Conservation (phyloP, 805 yeast genomes). For the Grigorovia jiainica region DNA sequence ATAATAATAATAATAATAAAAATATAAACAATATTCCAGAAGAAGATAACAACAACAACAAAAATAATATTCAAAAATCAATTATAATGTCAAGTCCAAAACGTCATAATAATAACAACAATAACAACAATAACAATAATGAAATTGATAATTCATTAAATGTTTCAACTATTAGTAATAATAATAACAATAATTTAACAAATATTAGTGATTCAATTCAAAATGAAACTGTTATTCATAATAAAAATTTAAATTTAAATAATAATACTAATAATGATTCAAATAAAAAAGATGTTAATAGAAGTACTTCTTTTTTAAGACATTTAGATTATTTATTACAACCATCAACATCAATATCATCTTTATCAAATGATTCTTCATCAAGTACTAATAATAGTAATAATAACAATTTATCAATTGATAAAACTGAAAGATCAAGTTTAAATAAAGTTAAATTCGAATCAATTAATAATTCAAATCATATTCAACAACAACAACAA, state of each 20-base stretch:
- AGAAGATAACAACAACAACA: not conserved
- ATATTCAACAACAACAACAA: not conserved
- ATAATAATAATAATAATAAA: not conserved
- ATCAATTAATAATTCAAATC: conserved; percentile 22
- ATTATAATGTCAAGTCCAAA: not conserved
- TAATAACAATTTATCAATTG: not conserved
- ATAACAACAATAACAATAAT: not conserved
- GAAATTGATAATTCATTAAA: not conserved
- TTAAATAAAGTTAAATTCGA: conserved; percentile 22
- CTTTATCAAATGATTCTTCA: not conserved
- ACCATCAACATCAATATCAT: not conserved
- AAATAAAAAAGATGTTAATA: conserved; percentile 2
- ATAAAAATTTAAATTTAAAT: not conserved
- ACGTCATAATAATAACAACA: not conserved
- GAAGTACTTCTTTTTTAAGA: conserved; percentile 27
- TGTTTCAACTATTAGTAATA: not conserved
- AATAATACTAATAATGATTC: not conserved
- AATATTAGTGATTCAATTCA: conserved; percentile 3
- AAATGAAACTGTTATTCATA: conserved; percentile 12
- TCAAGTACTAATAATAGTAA: not conserved
- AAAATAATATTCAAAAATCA: not conserved
- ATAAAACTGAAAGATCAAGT: conserved; percentile 2
- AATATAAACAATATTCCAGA: not conserved
- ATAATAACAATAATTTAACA: not conserved
- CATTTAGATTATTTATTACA: conserved; percentile 30